phyloP scores from a whole-genome alignment of 495 filamentous ascomycete species.

The Talaromyces wortmannii region DNA sequence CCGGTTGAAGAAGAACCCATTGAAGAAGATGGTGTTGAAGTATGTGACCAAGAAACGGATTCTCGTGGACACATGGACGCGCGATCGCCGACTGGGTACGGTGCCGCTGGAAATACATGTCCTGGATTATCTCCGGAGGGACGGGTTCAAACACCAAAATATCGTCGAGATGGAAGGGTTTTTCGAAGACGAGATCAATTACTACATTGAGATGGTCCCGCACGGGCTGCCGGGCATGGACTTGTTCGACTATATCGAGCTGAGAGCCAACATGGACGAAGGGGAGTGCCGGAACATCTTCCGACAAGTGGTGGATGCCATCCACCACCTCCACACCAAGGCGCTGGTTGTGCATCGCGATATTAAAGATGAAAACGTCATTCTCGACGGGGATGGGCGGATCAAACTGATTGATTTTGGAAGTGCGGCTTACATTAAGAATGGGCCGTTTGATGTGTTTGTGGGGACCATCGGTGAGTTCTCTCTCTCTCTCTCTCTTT shows the following conservation, averaged over 20 bases:
- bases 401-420: conserved; percentile 99
- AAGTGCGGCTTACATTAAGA: conserved; percentile 96
- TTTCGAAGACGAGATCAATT: conserved; percentile 96
- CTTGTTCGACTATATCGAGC: conserved; percentile 97
- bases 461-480: conserved; percentile 93
- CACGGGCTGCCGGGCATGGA: conserved; percentile 98
- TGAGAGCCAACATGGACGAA: conserved; percentile 95
- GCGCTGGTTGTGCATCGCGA: conserved; percentile 92
- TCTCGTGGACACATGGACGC: conserved; percentile 96
- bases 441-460: conserved; percentile 97
- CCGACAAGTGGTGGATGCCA: conserved; percentile 78
- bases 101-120: conserved; percentile 98
- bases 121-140: conserved; percentile 83
- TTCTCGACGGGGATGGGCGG: conserved; percentile 88
- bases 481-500: background rate
- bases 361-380: conserved; percentile 98
- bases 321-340: conserved; percentile 87
- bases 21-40: conserved; percentile 87
- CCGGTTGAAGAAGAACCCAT: conserved; percentile 69
- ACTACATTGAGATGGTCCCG: conserved; percentile 98
- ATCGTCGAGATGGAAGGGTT: conserved; percentile 99
- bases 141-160: conserved; percentile 84
- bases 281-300: conserved; percentile 91
- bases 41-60: conserved; percentile 97
- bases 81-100: conserved; percentile 89